Base-by-base conservation (phyloP, 1,284 basidiomycete species). In the Rugiboletus extremiorientalis region DNA sequence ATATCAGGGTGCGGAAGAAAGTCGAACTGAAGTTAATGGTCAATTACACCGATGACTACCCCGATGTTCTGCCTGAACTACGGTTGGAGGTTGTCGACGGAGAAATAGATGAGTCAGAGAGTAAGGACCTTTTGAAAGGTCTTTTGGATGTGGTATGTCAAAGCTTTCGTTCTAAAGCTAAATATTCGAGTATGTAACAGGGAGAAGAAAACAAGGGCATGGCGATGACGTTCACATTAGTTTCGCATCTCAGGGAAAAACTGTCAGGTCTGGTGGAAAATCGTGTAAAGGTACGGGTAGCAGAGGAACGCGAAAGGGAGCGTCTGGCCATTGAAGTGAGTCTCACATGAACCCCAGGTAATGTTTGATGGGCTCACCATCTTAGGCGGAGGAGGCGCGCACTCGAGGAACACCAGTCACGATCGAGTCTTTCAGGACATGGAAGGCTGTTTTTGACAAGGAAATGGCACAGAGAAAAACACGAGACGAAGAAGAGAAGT, bases 171-270 rank as follows among this genome's bases (percentile, higher is more conserved):
- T 44, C 46, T 30, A 28, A 50, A 38, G 28, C 28, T 10, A 11
- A 49, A n/a, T 23, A 15, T 37, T 55, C 27, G 51, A 69, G 38
- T 41, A 45, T 44, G 28, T 56, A 50, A 41, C 62, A 95, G 92
- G 95, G 90, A 30, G 84, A 91, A 69, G 95, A 98, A 69, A 96
- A 92, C 65, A 70, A 94, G 27, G 95, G 95, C 38, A 96, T 98
- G 89, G 94, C 96, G 4, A 98, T 98, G 95, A 96, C 94, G 15
- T 99, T 98, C 70, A 94, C 96, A 0, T 80, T 99, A 9, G 91
- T 94, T 6, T 89, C 92, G 5, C 89, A 93, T 65, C 81, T 98
- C 45, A 83, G 91, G 60, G 96, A 98, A 71, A 81, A 85, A 49
- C 77, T 98, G 16, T 84, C 87, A 5, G 69, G 72, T 18, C 74